Conservation (phyloP, 2,329 filamentous ascomycete genomes). For the Pyrenochaeta sp. region DNA sequence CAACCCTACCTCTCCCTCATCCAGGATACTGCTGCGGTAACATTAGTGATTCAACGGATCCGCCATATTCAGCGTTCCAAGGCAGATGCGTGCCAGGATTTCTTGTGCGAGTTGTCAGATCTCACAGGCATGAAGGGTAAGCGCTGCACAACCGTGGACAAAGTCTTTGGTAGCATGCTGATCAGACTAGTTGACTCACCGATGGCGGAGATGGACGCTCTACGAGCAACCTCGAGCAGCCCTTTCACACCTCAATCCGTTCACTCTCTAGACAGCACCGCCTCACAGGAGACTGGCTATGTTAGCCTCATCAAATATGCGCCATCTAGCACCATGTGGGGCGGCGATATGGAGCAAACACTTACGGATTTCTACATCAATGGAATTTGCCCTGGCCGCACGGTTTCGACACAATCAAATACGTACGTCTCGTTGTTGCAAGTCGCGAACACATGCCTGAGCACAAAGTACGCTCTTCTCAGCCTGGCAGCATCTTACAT, state of each 20-base stretch:
- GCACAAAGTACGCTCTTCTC: slow-evolving; percentile 40
- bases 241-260: slow-evolving; percentile 36
- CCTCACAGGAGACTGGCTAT: slow-evolving; percentile 32
- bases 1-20: slow-evolving; percentile 37
- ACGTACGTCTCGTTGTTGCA: slow-evolving; percentile 34
- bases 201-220: slow-evolving; percentile 31
- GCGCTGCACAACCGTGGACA: background rate
- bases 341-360: slow-evolving; percentile 36
- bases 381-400: slow-evolving; percentile 41
- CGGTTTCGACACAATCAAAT: slow-evolving; percentile 34
- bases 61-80: slow-evolving; percentile 42
- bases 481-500: slow-evolving; percentile 44
- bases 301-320: slow-evolving; percentile 40
- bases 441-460: slow-evolving; percentile 33
- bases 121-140: slow-evolving; percentile 38
- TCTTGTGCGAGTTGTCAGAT: slow-evolving; percentile 43
- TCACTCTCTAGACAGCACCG: slow-evolving; percentile 31
- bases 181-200: slow-evolving; percentile 34
- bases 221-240: slow-evolving; percentile 32
- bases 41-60: slow-evolving; percentile 41
- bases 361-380: slow-evolving; percentile 42
- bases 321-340: slow-evolving; percentile 24
- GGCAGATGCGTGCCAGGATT: slow-evolving; percentile 44
- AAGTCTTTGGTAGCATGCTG: slow-evolving; percentile 10
- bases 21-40: slow-evolving; percentile 31